These are phyloP conservation scores for Chlamydomonas eustigma DNA, from an alignment of 139 green algal genomes.

Conservation along the genomic window DNA sequence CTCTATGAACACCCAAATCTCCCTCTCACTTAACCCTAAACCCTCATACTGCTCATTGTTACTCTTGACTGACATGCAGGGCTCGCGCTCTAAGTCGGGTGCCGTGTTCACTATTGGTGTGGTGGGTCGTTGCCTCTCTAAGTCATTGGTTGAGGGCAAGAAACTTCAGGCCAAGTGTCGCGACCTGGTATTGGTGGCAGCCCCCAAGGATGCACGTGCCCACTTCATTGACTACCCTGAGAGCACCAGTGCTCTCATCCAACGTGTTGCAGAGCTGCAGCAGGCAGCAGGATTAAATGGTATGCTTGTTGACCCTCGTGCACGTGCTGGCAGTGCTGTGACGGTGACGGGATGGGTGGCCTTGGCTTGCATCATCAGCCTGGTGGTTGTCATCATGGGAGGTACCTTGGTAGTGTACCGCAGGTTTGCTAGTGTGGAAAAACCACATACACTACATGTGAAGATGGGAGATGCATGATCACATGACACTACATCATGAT, in stretches of 20 bases:
- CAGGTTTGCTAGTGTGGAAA: constrained; percentile 36
- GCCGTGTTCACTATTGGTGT: constrained; percentile 60
- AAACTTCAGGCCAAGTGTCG: constrained; percentile 32
- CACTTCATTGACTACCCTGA: constrained; percentile 38
- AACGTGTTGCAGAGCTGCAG: constrained; percentile 48
- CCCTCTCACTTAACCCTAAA: neutral
- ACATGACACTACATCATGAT: neutral
- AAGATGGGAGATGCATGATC: constrained; percentile 54
- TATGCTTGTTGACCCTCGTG: constrained; percentile 49
- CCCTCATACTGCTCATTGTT: neutral
- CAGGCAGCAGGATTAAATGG: constrained; percentile 20
- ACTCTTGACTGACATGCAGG: constrained; percentile 13
- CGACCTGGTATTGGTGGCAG: constrained; percentile 64
- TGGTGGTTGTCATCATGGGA: constrained; percentile 48
- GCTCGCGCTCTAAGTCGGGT: constrained; percentile 26
- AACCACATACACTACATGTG: constrained; percentile 52
- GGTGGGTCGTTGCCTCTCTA: constrained; percentile 75
- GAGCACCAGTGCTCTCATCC: constrained; percentile 33
- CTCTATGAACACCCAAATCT: too few relatives aligned
- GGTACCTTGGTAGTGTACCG: constrained; percentile 42
- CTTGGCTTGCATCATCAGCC: constrained; percentile 51
- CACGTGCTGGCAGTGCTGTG: constrained; percentile 39
- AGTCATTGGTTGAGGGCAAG: constrained; percentile 50
- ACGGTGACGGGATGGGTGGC: constrained; percentile 75
- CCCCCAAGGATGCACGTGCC: constrained; percentile 50